Evolutionary conservation across 2,329 filamentous ascomycete genomes (phyloP).

Genomic region (Fusarium fujikuroi): DNA sequence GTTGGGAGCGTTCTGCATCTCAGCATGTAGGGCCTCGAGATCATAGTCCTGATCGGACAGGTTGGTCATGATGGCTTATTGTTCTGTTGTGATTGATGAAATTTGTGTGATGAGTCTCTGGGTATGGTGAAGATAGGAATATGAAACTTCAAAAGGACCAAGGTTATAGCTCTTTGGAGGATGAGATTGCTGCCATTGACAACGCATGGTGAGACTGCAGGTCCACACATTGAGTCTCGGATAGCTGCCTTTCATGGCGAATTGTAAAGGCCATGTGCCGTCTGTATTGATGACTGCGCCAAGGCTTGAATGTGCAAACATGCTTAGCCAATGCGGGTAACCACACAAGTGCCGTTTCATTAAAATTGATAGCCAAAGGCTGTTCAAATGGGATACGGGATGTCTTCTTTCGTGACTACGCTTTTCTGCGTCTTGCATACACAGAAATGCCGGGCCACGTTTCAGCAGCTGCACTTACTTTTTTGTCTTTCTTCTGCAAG

Average conservation of each 20-base stretch:
- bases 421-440: no score
- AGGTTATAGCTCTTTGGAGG: rapidly evolving
- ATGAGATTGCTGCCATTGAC: neutral
- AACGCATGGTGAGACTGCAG: neutral
- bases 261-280: neutral
- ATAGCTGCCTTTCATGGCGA: neutral
- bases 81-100: neutral
- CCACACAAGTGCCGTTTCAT: neutral
- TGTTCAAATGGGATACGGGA: neutral
- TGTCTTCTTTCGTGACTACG: no score
- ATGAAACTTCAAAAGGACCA: rapidly evolving
- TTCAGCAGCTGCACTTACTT: no score
- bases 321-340: neutral
- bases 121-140: neutral
- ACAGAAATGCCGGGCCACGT: no score
- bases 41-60: neutral
- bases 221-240: neutral
- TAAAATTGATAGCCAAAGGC: neutral
- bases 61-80: neutral
- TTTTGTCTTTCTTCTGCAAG: no score
- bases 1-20: neutral
- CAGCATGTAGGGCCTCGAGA: neutral
- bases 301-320: neutral
- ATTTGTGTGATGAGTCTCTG: rapidly evolving
- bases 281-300: neutral